Percentiles rank a stretch among this genome's conserved stretches.
Evolutionary conservation across 2,329 filamentous ascomycete genomes (phyloP).

Genomic region (Microcyclosporella mali): DNA sequence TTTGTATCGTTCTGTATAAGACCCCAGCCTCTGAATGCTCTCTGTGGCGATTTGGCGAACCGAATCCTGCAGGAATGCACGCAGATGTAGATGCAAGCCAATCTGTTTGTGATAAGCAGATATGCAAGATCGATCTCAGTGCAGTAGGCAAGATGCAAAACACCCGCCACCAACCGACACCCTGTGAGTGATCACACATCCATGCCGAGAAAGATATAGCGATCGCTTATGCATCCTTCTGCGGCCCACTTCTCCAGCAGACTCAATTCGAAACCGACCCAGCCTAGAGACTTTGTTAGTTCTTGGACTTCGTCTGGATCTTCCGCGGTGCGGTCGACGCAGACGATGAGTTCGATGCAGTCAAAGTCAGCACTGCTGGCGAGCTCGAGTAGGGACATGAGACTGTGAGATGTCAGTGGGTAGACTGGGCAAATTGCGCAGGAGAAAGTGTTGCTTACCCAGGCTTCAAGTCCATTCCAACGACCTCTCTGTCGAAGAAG

Average conservation of each 20-base stretch:
- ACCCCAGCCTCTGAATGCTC: too few relatives aligned
- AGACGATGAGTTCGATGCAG: slow-evolving; percentile 72
- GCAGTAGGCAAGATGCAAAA: slow-evolving; percentile 2
- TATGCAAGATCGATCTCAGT: too few relatives aligned
- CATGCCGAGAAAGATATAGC: slow-evolving; percentile 85
- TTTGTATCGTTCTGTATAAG: too few relatives aligned
- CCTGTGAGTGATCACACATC: slow-evolving; percentile 55
- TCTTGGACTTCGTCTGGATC: slow-evolving; percentile 57
- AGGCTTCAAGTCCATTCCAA: slow-evolving; percentile 75
- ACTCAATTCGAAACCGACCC: slow-evolving; percentile 83
- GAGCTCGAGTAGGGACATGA: slow-evolving; percentile 87
- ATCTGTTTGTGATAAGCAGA: too few relatives aligned
- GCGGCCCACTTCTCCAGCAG: slow-evolving; percentile 70
- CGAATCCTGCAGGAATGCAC: too few relatives aligned
- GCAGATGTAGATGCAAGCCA: too few relatives aligned
- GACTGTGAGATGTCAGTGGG: slow-evolving; percentile 43
- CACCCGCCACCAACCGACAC: background rate
- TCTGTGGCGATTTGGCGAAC: too few relatives aligned
- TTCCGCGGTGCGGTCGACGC: slow-evolving; percentile 64
- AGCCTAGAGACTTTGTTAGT: slow-evolving; percentile 76
- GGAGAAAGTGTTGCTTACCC: slow-evolving; percentile 57
- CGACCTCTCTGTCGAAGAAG: slow-evolving; percentile 72
- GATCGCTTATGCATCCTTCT: slow-evolving; percentile 61
- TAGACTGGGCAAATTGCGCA: slow-evolving; percentile 5
- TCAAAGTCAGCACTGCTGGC: slow-evolving; percentile 64